Percentiles rank a stretch among this genome's conserved stretches.
Evolutionary conservation across 2,329 filamentous ascomycete genomes (phyloP).

Genomic region (Capronia americana): DNA sequence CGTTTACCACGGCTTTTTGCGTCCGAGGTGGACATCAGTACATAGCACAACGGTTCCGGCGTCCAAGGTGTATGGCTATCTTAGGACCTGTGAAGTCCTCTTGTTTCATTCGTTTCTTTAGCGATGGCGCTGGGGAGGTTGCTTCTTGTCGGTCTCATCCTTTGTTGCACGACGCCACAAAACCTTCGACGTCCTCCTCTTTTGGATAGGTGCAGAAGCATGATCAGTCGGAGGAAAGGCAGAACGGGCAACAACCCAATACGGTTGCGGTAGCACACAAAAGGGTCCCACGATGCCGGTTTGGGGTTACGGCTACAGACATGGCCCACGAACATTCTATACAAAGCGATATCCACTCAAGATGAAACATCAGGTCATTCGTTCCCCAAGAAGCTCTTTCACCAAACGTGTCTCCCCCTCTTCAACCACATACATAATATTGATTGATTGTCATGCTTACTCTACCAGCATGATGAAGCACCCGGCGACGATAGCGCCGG

Average conservation of each 20-base stretch:
- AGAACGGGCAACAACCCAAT: not conserved
- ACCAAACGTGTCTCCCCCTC: not conserved
- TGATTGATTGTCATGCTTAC: not conserved
- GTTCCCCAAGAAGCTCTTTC: not conserved
- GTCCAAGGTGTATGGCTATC: not conserved
- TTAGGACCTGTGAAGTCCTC: not conserved
- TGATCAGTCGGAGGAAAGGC: not conserved
- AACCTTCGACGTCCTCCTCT: not conserved
- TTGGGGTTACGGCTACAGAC: not conserved
- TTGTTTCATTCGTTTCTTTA: slow-evolving; percentile 3
- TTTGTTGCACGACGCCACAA: not conserved
- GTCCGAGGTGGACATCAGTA: slow-evolving; percentile 6
- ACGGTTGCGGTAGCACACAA: not conserved
- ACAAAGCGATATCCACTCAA: not conserved
- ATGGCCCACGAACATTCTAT: slow-evolving; percentile 5
- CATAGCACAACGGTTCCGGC: not conserved
- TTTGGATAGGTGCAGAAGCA: slow-evolving; percentile 1
- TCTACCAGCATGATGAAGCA: not conserved
- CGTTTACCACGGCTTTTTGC: not conserved
- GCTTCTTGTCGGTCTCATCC: slow-evolving; percentile 1
- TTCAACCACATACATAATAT: not conserved
- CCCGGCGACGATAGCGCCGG: not conserved
- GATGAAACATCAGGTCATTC: not conserved
- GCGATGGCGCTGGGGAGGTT: slow-evolving; percentile 26
- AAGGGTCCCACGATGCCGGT: not conserved